Evolutionary conservation across 1,139 yeast genomes (phyloP).

Genomic region (Petasospora rhodanensis): DNA sequence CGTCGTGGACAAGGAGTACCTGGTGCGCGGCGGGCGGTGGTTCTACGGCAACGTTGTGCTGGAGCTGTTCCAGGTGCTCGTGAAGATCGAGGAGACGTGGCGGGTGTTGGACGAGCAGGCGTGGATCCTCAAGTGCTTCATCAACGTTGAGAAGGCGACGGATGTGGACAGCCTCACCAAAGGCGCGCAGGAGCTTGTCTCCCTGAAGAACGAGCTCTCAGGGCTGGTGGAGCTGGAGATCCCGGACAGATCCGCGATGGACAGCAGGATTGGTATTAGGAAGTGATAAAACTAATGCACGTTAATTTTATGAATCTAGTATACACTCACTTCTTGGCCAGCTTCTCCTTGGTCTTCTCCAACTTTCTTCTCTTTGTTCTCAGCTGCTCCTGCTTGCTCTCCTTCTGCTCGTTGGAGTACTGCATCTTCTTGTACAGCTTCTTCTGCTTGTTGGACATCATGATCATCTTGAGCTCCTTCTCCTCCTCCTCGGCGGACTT

Average conservation of each 20-base stretch:
- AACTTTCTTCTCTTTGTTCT: constrained; percentile 75
- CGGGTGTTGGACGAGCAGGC: constrained; percentile 31
- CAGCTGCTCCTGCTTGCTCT: constrained; percentile 68
- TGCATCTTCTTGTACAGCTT: constrained; percentile 94
- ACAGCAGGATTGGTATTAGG: constrained; percentile 49
- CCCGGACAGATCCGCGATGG: constrained; percentile 81
- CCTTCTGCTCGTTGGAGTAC: constrained; percentile 83
- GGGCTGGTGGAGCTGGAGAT: constrained; percentile 64
- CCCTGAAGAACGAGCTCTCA: constrained; percentile 57
- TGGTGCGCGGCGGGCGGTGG: constrained; percentile 62
- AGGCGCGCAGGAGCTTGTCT: constrained; percentile 59
- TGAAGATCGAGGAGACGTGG: constrained; percentile 23
- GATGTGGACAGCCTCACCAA: constrained; percentile 69
- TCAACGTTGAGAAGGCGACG: constrained; percentile 66
- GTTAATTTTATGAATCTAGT: not conserved
- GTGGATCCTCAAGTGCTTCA: constrained; percentile 53
- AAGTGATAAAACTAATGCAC: constrained; percentile 5
- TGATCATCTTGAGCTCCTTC: constrained; percentile 83
- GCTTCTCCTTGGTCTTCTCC: constrained; percentile 59
- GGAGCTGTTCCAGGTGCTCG: constrained; percentile 50
- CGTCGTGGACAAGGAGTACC: constrained; percentile 57
- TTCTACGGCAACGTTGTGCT: constrained; percentile 61
- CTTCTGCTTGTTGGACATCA: constrained; percentile 97
- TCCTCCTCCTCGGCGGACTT: constrained; percentile 62
- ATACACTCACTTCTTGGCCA: constrained; percentile 31